Evolutionary conservation across 306 rosid genomes (phyloP), one percentile per base, ranked within the genome.

Genomic region (Cercis canadensis): DNA sequence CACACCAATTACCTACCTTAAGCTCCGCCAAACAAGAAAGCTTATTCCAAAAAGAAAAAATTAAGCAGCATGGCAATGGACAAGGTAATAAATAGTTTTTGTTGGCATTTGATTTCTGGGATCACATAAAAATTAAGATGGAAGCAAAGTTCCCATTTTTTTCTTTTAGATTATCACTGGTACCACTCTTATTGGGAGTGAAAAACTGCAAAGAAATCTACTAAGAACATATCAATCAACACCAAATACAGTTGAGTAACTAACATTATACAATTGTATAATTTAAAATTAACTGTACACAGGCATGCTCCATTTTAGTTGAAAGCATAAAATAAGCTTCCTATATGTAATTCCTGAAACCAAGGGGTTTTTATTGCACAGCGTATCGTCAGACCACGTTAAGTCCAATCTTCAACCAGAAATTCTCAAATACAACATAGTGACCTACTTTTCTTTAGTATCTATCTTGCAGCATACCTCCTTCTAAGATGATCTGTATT

Each of bases 321-420:
- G 13, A 75, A 64, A 63, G 45, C 41, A 41, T 53, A 74, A 41
- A 64, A 43, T 41, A 33, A 32, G 33, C 52, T 21, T 52, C 46
- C 24, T 49, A 46, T 36, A 46, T 13, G 34, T 51, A 75, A 75
- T 37, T 47, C 68, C 24, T 13, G 36, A 16, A 18, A 57, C 56
- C 11, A 34, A 65, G 8, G 45, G 21, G 62, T 18, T 21, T 51
- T 39, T 21, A 24, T 29, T 37, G 24, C 46, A 39, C 61, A 12
- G 0, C 36, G 66, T 49, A 15, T 58, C 19, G 24, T 45, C 44
- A 14, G 13, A 31, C 51, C 34, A 14, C 33, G n/a, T 19, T 66
- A 65, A 47, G 45, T 59, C 65, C 13, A 44, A 24, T 49, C 31
- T 7, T 46, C 66, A 13, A 45, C 37, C 11, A 54, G 34, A 52